Evolutionary conservation across 345 rosid species (phyloP).

Genomic region (Fremontodendron californicum): DNA sequence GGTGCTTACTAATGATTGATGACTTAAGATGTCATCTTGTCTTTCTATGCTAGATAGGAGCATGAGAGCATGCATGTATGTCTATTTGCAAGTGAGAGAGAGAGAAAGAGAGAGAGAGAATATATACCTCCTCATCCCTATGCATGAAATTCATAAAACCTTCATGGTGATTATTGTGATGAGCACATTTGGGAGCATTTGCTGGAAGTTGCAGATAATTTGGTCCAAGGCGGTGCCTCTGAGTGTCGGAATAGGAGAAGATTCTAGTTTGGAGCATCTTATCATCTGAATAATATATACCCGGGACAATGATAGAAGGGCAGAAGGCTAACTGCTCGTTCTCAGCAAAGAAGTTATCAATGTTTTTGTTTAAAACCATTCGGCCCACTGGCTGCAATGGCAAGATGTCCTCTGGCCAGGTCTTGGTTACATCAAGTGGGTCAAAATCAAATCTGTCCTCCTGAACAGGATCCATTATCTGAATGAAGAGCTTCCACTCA

Average conservation of each 20-base stretch:
- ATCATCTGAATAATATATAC: conserved; percentile 77
- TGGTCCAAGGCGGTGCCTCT: conserved; percentile 96
- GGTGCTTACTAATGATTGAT: too few relatives aligned
- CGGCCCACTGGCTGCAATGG: conserved; percentile 98
- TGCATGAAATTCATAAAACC: conserved; percentile 94
- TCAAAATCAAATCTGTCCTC: conserved; percentile 82
- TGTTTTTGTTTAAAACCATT: conserved; percentile 90
- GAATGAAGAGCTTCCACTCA: conserved; percentile 83
- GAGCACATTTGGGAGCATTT: conserved; percentile 90
- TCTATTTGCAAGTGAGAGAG: neutral
- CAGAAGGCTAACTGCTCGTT: conserved; percentile 92
- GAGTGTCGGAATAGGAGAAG: conserved; percentile 90
- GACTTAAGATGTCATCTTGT: too few relatives aligned
- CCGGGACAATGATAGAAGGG: conserved; percentile 90
- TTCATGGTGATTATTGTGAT: conserved; percentile 91
- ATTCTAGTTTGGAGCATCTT: conserved; percentile 79
- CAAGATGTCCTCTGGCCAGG: conserved; percentile 93
- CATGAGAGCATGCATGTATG: neutral
- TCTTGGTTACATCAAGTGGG: conserved; percentile 94
- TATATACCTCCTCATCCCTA: conserved; percentile 75
- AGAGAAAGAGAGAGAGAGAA: neutral
- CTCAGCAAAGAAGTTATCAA: conserved; percentile 90
- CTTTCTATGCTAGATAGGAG: neutral
- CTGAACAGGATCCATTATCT: conserved; percentile 70
- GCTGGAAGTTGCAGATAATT: conserved; percentile 90